A percentile compares a stretch with the other conserved stretches of the same genome.
phyloP scores from a whole-genome alignment of 2,329 filamentous ascomycete species.

The Xylariaceae sp. region DNA sequence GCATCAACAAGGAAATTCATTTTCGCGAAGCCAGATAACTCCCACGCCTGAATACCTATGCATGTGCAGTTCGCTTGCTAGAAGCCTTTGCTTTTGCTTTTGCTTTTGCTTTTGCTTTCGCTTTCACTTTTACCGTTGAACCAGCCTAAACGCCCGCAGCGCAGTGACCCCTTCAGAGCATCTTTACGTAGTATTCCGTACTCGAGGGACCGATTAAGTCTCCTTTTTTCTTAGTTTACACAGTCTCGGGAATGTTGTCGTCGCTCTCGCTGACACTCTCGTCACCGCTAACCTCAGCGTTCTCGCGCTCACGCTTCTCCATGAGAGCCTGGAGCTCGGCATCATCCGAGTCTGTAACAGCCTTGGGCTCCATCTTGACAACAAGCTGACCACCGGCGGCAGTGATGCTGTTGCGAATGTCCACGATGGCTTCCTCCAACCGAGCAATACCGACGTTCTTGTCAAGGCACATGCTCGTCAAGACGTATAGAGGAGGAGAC shows the following conservation, averaged over 20 bases:
- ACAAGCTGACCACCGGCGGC: constrained; percentile 71
- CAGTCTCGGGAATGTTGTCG: constrained; percentile 64
- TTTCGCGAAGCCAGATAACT: constrained; percentile 7
- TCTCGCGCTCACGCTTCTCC: constrained; percentile 98
- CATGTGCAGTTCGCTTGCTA: constrained; percentile 22
- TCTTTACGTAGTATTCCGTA: constrained; percentile 17
- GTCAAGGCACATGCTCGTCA: constrained; percentile 93
- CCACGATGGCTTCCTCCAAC: constrained; percentile 83
- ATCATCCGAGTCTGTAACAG: constrained; percentile 97
- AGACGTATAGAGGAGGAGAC: constrained; percentile 92
- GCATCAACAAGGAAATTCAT: constrained; percentile 7
- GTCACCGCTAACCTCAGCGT: constrained; percentile 95
- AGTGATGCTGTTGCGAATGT: constrained; percentile 77
- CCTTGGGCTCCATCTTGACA: constrained; percentile 98
- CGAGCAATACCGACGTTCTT: constrained; percentile 80
- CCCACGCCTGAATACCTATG: constrained; percentile 1
- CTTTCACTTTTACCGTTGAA: constrained; percentile 5
- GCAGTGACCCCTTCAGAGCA: constrained; percentile 6
- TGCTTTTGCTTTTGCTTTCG: too few species aligned
- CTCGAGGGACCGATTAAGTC: constrained; percentile 11
- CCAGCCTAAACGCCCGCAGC: constrained; percentile 11
- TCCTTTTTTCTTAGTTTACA: constrained; percentile 31
- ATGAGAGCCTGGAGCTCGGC: constrained; percentile 95
- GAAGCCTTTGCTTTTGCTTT: constrained; percentile 12
- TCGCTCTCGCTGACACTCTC: constrained; percentile 95